phyloP scores from a whole-genome alignment of 2,329 filamentous ascomycete genomes.

The Pyrenochaeta sp. region DNA sequence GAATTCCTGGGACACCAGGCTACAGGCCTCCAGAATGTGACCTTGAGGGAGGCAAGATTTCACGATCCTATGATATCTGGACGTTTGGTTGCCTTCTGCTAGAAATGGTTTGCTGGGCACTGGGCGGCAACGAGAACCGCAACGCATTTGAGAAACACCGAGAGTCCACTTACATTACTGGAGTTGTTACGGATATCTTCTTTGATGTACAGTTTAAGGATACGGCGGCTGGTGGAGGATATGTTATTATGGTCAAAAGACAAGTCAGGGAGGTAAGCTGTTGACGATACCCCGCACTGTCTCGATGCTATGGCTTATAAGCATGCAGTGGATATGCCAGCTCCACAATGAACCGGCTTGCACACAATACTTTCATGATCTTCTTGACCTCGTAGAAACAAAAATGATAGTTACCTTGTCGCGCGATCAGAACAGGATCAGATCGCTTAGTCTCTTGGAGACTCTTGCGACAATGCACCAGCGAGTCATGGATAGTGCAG shows the following conservation, averaged over 20 bases:
- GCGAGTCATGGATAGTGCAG: not conserved
- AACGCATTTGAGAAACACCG: slow-evolving; percentile 1
- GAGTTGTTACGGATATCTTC: slow-evolving; percentile 15
- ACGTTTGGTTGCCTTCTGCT: slow-evolving; percentile 25
- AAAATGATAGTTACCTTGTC: slow-evolving; percentile 17
- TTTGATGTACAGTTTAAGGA: slow-evolving; percentile 15
- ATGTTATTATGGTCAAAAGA: slow-evolving; percentile 15
- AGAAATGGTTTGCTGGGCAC: slow-evolving; percentile 21
- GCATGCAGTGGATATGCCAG: not conserved
- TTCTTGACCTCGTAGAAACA: slow-evolving; percentile 19
- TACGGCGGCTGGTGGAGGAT: not conserved
- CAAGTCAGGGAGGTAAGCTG: slow-evolving; percentile 10
- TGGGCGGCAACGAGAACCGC: slow-evolving; percentile 6
- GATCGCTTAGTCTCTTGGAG: not conserved
- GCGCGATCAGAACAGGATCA: not conserved
- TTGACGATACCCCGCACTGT: slow-evolving; percentile 4
- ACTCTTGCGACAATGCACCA: not conserved
- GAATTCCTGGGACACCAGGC: slow-evolving; percentile 1
- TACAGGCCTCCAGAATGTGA: slow-evolving; percentile 22
- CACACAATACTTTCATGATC: slow-evolving; percentile 22
- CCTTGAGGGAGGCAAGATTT: slow-evolving; percentile 16
- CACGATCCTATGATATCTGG: slow-evolving; percentile 27
- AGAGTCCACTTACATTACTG: slow-evolving; percentile 5
- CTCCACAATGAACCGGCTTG: slow-evolving; percentile 3
- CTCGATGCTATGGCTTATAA: not conserved